Percentiles rank a stretch among this genome's conserved stretches.
phyloP scores from a whole-genome alignment of 352 stramenopile genomes.

The Plasmopara halstedii region DNA sequence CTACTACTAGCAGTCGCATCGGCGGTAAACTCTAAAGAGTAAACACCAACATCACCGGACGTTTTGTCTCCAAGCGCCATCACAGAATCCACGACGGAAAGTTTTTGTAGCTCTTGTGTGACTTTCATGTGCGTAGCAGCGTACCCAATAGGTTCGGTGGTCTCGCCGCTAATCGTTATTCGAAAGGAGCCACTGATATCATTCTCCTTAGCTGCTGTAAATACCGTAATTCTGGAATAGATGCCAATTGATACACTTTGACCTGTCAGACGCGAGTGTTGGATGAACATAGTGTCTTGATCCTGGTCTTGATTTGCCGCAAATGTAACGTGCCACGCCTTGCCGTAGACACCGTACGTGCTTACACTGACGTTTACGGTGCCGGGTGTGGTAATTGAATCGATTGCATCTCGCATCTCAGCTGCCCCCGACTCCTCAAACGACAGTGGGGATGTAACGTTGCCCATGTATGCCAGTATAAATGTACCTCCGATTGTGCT shows the following conservation, averaged over 20 bases:
- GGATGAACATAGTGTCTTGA: conserved; percentile 65
- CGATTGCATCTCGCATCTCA: conserved; percentile 81
- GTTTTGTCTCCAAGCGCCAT: conserved; percentile 37
- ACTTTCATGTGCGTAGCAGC: conserved; percentile 68
- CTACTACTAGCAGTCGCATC: conserved; percentile 19
- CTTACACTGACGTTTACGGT: conserved; percentile 80
- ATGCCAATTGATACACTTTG: conserved; percentile 59
- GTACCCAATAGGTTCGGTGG: conserved; percentile 46
- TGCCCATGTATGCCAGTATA: conserved; percentile 78
- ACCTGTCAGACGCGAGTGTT: conserved; percentile 65
- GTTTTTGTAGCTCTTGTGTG: conserved; percentile 58
- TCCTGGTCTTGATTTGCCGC: conserved; percentile 36
- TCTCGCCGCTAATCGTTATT: conserved; percentile 42
- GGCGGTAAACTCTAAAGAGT: conserved; percentile 43
- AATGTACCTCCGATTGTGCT: conserved; percentile 89
- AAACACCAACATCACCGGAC: conserved; percentile 49
- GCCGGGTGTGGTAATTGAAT: conserved; percentile 72
- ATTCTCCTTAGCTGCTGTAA: conserved; percentile 41
- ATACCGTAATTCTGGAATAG: conserved; percentile 59
- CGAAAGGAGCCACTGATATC: conserved; percentile 60
- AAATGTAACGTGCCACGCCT: conserved; percentile 92
- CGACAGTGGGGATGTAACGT: conserved; percentile 61
- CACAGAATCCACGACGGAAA: conserved; percentile 50
- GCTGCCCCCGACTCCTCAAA: conserved; percentile 72
- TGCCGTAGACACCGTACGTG: conserved; percentile 56